Conservation (phyloP, 2,329 filamentous ascomycete species). For the Colletotrichum sp. region DNA sequence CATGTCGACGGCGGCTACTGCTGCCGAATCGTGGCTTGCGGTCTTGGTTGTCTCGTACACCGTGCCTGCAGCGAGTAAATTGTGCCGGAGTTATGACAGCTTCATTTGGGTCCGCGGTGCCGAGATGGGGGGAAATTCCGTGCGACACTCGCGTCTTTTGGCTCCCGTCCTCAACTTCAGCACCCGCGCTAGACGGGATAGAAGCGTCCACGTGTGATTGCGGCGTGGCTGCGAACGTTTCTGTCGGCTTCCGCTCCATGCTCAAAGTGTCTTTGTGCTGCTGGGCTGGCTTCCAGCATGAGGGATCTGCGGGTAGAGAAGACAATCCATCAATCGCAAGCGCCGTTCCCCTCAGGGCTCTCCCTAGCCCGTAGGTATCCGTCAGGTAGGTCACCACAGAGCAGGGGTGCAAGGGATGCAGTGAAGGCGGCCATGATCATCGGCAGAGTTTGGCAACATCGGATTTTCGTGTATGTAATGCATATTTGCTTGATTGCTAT, state of each 20-base stretch:
- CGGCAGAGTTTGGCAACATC: slow-evolving; percentile 1
- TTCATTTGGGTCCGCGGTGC: not conserved
- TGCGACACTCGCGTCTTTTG: not conserved
- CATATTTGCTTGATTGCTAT: not conserved
- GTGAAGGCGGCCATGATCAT: not conserved
- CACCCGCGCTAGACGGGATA: not conserved
- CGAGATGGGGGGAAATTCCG: not conserved
- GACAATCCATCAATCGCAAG: not conserved
- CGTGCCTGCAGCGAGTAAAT: not conserved
- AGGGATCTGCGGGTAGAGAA: not conserved
- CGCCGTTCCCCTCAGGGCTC: not conserved
- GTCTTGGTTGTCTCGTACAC: not conserved
- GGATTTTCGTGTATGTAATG: not conserved
- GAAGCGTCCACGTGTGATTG: not conserved
- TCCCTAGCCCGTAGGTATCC: not conserved
- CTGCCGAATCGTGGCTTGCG: slow-evolving; percentile 1
- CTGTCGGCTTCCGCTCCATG: not conserved
- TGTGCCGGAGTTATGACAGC: not conserved
- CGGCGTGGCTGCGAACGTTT: not conserved
- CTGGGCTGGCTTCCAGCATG: not conserved
- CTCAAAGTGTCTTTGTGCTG: not conserved
- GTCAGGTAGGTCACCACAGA: not conserved
- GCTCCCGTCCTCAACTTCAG: not conserved
- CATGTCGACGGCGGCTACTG: not conserved
- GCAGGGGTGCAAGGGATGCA: not conserved